Base-by-base conservation (phyloP, 257 asterid species). In the Scutellaria baicalensis region DNA sequence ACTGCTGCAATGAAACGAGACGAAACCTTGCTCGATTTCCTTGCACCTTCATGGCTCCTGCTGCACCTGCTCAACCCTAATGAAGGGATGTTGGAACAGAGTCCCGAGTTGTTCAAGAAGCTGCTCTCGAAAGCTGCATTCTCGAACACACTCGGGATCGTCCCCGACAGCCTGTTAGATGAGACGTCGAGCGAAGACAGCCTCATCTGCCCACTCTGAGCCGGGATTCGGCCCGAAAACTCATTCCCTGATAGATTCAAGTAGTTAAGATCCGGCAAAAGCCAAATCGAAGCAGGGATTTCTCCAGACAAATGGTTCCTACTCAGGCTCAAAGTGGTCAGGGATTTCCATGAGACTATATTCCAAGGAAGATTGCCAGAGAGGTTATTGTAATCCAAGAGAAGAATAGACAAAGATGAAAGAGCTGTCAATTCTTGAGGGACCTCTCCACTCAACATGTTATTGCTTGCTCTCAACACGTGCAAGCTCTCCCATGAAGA, bases 211-310 rank as follows among this genome's bases (percentile, higher is more conserved):
- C 83, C 91, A 1, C 91, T 43, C 40, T 82, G 83, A 12, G 80
- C 65, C 9, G 99, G 99, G 11, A 93, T 82, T 9, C 65, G 59
- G 43, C 99, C 99, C 0, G 96, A 89, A 18, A 93, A 75, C 8
- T 79, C 70, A 35, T 93, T 93, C 36, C 68, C 68, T 6, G 99
- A 93, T 59, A 93, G 81, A 72, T 93, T 96, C 83, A 93, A 64
- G 9, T 70, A 79, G 10, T 13, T 17, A 12, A 93, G 91, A 36
- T 6, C 78, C 0, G 82, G 86, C 73, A 93, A 73, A 23, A 16
- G 73, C 27, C 89, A 89, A 0, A 93, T 27, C 2, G 84, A 68
- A 0, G 79, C 61, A 4, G 99, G 99, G 60, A 93, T 93, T 74
- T 70, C 79, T 3, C 99, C 99, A 2, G 83, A 83, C 9, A 93